Base-by-base conservation (phyloP, 2,329 filamentous ascomycete species). In the Emmonsiellopsis sp. region DNA sequence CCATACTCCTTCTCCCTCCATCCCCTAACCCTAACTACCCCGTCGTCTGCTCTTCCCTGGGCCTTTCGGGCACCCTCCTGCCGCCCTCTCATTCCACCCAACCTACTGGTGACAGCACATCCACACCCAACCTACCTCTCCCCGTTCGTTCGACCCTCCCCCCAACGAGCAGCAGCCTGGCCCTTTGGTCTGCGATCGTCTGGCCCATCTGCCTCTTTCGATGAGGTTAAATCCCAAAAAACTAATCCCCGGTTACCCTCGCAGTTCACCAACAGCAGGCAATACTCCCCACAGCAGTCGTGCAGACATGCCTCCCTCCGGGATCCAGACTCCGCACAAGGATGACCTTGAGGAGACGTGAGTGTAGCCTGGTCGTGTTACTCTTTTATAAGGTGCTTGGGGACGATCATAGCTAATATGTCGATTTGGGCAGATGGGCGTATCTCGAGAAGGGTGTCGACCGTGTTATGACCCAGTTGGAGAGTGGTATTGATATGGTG, bases 401-500 rank as follows among this genome's bases (percentile, higher is more conserved):
- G 20, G 20, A 5, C 20, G 20, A 26, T 26, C 20, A 26, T 26
- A 26, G 49, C 44, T 47, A 31, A 43, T 38, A 49, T 43, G 26
- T n/a, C 10, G n/a, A 11, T 34, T 15, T 47, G 7, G 20, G 37
- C 20, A 94, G 89, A 74, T 98, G 93, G 93, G 77, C 79, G 55
- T 97, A 95, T 70, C 79, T 98, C 51, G 86, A 96, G 70, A 79
- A 79, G 57, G 91, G 92, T 59, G 90, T 98, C 61, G 84, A 89
- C 60, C 88, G 86, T 68, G 94, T 98, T 66, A 97, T 98, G 92
- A 82, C 83, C 62, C 87, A 94, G 66, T 79, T 97, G 31, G 87
- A 92, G 65, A 86, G 89, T 60, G 93, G 93, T 57, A 87, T 98
- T 73, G 91, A 96, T 66, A 90, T 97, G 84, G 83, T 86, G 63